Evolutionary conservation across 106 monocot species (phyloP).

Genomic region (Acorus calamus): DNA sequence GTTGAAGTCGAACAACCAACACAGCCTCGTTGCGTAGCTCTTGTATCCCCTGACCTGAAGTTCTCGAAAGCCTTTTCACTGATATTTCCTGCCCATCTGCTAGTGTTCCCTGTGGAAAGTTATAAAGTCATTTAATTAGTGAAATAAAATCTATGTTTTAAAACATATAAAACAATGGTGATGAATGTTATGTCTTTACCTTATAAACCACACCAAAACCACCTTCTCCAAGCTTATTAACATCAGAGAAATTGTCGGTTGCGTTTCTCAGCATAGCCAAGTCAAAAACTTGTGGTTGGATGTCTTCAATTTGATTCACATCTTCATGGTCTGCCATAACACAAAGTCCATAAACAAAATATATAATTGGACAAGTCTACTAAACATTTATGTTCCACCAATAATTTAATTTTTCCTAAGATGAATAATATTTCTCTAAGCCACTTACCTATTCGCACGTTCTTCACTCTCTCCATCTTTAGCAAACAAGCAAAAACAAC

Average conservation of each 20-base stretch:
- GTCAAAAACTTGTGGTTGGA: too few relatives aligned
- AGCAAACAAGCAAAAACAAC: too few relatives aligned
- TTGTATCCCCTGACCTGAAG: not conserved
- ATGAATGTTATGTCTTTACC: not conserved
- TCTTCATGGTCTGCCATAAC: too few relatives aligned
- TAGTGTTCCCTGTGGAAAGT: not conserved
- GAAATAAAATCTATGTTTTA: not conserved
- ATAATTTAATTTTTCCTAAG: too few relatives aligned
- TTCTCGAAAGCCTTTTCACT: not conserved
- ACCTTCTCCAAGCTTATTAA: constrained; percentile 1
- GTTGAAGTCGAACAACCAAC: not conserved
- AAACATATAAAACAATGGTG: not conserved
- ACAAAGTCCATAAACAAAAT: too few relatives aligned
- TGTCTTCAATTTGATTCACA: too few relatives aligned
- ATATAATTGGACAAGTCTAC: too few relatives aligned
- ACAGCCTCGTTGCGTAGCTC: constrained; percentile 1
- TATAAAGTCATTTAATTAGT: not conserved
- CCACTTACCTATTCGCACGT: too few relatives aligned
- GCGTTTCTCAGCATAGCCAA: not conserved
- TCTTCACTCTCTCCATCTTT: too few relatives aligned
- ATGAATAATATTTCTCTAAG: too few relatives aligned
- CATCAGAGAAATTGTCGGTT: not conserved
- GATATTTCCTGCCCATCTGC: not conserved
- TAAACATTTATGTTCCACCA: too few relatives aligned
- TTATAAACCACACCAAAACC: constrained; percentile 3